Evolutionary conservation across 768 basidiomycete species (phyloP).

Genomic region (Leccinum rimulosum): DNA sequence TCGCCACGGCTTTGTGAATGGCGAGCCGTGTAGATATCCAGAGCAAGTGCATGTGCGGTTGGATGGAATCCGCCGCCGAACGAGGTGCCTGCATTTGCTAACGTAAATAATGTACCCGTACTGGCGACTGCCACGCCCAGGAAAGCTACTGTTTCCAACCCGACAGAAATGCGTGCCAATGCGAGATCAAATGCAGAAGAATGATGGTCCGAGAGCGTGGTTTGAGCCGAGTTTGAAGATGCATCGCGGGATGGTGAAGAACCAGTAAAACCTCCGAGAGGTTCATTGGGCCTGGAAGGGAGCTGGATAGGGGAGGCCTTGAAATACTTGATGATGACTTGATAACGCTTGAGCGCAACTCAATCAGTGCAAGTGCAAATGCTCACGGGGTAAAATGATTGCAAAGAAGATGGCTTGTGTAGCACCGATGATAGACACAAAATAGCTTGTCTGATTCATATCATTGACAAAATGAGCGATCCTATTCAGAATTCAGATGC

Average conservation of each 20-base stretch:
- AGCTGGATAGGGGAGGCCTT: slow-evolving; percentile 39
- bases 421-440: slow-evolving; percentile 52
- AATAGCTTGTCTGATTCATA: slow-evolving; percentile 61
- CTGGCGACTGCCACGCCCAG: slow-evolving; percentile 47
- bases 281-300: slow-evolving; percentile 16
- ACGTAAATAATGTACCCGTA: slow-evolving; percentile 49
- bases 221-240: background rate
- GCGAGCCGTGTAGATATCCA: slow-evolving; percentile 58
- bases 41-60: slow-evolving; percentile 65
- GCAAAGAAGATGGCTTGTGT: slow-evolving; percentile 55
- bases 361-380: background rate
- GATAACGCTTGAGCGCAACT: background rate
- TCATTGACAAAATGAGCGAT: background rate
- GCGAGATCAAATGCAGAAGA: slow-evolving; percentile 57
- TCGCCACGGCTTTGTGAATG: slow-evolving; percentile 48
- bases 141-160: slow-evolving; percentile 54
- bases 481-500: slow-evolving; percentile 14
- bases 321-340: slow-evolving; percentile 55
- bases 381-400: slow-evolving; percentile 58
- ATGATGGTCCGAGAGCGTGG: no score
- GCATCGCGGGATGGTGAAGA: slow-evolving; percentile 1
- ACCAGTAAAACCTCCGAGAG: slow-evolving; percentile 5
- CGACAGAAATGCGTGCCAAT: slow-evolving; percentile 60
- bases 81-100: slow-evolving; percentile 48
- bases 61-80: slow-evolving; percentile 65